Conservation (phyloP, 169 alveolate species). For the Plasmodium sp. region DNA sequence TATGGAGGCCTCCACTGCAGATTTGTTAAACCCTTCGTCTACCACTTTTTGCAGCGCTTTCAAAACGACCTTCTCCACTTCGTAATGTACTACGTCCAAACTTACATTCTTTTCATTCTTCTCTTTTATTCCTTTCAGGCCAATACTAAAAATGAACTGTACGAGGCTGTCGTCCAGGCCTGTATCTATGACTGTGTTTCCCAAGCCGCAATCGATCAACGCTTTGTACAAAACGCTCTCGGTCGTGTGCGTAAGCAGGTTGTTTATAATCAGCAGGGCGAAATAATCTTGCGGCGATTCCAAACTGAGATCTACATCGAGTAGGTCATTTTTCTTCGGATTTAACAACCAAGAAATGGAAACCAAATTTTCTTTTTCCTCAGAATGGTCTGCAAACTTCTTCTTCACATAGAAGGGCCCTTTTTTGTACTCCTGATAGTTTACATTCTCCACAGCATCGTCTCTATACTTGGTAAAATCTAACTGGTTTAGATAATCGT, state of each 20-base stretch:
- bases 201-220: conserved; percentile 75
- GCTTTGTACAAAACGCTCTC: conserved; percentile 70
- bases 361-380: conserved; percentile 69
- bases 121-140: conserved; percentile 66
- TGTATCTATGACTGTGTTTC: conserved; percentile 79
- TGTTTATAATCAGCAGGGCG: conserved; percentile 50
- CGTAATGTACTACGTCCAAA: conserved; percentile 66
- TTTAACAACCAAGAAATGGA: conserved; percentile 65
- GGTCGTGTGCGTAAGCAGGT: conserved; percentile 39
- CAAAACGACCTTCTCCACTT: conserved; percentile 77
- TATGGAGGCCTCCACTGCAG: conserved; percentile 83
- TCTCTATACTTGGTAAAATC: conserved; percentile 59
- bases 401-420: conserved; percentile 65
- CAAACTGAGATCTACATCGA: conserved; percentile 48
- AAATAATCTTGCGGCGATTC: conserved; percentile 58
- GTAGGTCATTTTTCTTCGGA: conserved; percentile 24
- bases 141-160: conserved; percentile 46
- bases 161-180: conserved; percentile 76
- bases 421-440: conserved; percentile 50
- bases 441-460: conserved; percentile 60
- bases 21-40: conserved; percentile 81
- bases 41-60: conserved; percentile 74
- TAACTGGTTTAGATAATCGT: conserved; percentile 63
- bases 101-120: conserved; percentile 32
- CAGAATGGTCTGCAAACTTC: conserved; percentile 59